Conservation (phyloP, 306 rosid genomes). For the Rosa lucieae region DNA sequence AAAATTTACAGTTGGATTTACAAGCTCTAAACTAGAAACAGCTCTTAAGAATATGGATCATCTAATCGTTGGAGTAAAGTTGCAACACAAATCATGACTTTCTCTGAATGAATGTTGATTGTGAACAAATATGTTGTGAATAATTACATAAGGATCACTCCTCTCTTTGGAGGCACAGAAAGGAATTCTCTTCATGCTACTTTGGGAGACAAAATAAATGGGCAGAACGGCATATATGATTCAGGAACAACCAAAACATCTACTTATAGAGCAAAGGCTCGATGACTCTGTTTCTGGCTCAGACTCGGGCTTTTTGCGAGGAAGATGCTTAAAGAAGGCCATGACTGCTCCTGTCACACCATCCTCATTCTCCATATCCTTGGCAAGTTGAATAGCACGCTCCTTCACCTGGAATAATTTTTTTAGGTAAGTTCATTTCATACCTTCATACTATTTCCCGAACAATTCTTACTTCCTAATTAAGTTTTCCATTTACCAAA, state of each 20-base stretch:
- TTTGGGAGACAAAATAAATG: slow-evolving; percentile 15
- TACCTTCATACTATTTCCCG: slow-evolving; percentile 5
- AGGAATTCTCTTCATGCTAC: slow-evolving; percentile 12
- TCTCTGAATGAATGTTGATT: slow-evolving; percentile 19
- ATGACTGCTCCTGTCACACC: slow-evolving; percentile 96
- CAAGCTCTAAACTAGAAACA: neutral
- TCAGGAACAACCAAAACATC: slow-evolving; percentile 85
- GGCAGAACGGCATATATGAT: neutral
- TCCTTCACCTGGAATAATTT: slow-evolving; percentile 68
- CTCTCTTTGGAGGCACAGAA: neutral
- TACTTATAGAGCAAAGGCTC: slow-evolving; percentile 53
- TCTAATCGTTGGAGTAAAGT: neutral
- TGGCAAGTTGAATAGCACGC: slow-evolving; percentile 73
- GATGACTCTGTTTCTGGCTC: slow-evolving; percentile 50
- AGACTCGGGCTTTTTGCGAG: slow-evolving; percentile 42
- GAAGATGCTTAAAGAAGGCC: slow-evolving; percentile 95
- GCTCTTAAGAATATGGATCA: neutral
- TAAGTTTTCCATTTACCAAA: too few relatives aligned
- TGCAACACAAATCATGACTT: slow-evolving; percentile 11
- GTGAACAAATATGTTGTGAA: slow-evolving; percentile 18
- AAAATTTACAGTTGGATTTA: neutral
- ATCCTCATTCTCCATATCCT: slow-evolving; percentile 92
- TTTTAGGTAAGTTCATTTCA: slow-evolving; percentile 4
- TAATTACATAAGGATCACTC: neutral
- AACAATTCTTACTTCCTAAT: neutral